Base-by-base conservation (phyloP, 805 yeast genomes). In the Kluyveromyces dobzhanskii region DNA sequence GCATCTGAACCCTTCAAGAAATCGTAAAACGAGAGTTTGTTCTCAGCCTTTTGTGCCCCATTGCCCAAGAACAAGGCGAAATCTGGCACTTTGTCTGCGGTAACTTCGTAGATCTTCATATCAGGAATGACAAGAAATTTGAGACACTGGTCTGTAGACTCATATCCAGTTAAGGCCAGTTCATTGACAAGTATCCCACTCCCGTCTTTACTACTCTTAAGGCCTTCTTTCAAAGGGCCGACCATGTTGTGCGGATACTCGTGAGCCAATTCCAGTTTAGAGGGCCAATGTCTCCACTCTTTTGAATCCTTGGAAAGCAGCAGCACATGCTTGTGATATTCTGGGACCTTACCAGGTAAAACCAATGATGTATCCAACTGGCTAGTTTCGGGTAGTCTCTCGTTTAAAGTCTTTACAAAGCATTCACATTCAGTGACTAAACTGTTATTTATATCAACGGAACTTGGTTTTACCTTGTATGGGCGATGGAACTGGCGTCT, bases 211-310 rank as follows among this genome's bases (percentile, higher is more conserved):
- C 49, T 39, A 16, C 44, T 39, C 18, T 35, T 48, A 30, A 47
- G 33, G 29, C 42, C 39, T 13, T 24, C 40, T 37, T 50, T 54
- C 32, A 50, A 39, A 16, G 31, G 29, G 3, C 42, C 43, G 17
- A 56, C 37, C 2, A 44, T 28, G 33, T 46, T 46, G 23, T 50
- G 53, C 12, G 61, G 61, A 44, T 50, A 54, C 11, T 21, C 27
- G 4, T 26, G 34, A 34, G 50, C 46, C 26, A 47, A 27, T 32
- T 56, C 59, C 13, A 55, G 30, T 32, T 49, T 54, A 9, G 47
- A 42, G 23, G 48, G 49, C 61, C 61, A 56, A 10, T 37, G 30
- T 25, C 41, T 36, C 54, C 56, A 52, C 21, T 34, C 46, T 17
- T 43, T 38, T 3, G 38, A 43, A 5, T 35, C 25, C 8, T 50